Conservation (phyloP, 768 basidiomycete genomes). For the Tylopilus sp. region DNA sequence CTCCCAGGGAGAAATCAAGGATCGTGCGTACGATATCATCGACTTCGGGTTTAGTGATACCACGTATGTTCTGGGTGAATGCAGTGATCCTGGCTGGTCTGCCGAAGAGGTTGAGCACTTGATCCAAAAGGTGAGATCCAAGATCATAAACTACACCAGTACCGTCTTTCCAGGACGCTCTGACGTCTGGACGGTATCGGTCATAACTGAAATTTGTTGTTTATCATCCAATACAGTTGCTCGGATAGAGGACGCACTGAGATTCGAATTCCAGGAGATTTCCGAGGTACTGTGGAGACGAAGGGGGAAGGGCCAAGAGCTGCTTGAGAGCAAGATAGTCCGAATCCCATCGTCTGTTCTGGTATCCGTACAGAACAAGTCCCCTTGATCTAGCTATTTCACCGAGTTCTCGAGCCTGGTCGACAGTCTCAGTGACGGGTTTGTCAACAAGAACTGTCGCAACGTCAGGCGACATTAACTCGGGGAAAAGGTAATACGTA, state of each 20-base stretch:
- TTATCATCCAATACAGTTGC: background rate
- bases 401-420: slow-evolving; percentile 59
- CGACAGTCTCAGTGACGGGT: slow-evolving; percentile 60
- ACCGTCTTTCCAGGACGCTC: slow-evolving; percentile 79
- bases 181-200: slow-evolving; percentile 62
- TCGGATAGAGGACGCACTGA: slow-evolving; percentile 44
- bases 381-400: slow-evolving; percentile 55
- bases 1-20: background rate
- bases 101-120: slow-evolving; percentile 73
- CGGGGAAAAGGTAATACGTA: slow-evolving; percentile 28
- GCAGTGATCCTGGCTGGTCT: slow-evolving; percentile 65
- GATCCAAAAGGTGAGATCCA: slow-evolving; percentile 79
- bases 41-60: slow-evolving; percentile 58
- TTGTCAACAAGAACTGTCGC: slow-evolving; percentile 72
- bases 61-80: slow-evolving; percentile 65
- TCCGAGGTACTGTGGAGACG: slow-evolving; percentile 54
- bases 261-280: slow-evolving; percentile 70
- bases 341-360: slow-evolving; percentile 76
- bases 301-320: slow-evolving; percentile 52
- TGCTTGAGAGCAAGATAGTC: slow-evolving; percentile 67
- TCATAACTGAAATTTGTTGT: slow-evolving; percentile 51
- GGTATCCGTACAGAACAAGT: slow-evolving; percentile 66
- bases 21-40: slow-evolving; percentile 56
- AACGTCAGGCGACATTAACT: slow-evolving; percentile 2
- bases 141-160: slow-evolving; percentile 74